Base-by-base conservation (phyloP, 352 stramenopile species). In the Phytophthora ramorum region DNA sequence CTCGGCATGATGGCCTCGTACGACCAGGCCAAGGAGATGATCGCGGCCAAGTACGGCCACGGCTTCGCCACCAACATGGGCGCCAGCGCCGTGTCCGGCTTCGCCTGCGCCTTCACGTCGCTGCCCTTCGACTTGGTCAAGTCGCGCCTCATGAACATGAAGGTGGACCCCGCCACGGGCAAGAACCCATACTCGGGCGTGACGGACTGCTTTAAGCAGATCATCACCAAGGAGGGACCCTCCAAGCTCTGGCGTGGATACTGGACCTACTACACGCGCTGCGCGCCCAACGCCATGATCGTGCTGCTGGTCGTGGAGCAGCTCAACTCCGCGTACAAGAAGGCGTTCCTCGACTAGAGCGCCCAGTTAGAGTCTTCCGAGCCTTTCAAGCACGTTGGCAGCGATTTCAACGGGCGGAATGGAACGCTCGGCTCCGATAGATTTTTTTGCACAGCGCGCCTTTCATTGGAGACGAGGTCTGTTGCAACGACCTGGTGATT, bases 1-100 rank as follows among this genome's bases (percentile, higher is more conserved):
- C 94, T 99, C n/a, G 97, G 97, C 55, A 99, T 99, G 98, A 95
- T 99, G 86, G 97, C 97, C 16, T 99, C 94, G 66, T 99, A 99
- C 76, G 98, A 99, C 83, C 96, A 99, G 83, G 95, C 97, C 20
- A 99, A 99, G 78, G 92, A 98, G 75, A 70, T 88, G 57, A 81
- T 97, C 52, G 65, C 85, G 44, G 67, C 79, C 26, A 57, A 81
- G 51, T 93, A 91, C 58, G 85, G 87, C 61, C 67, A 77, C 47
- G 83, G 85, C 0, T 92, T 95, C 66, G 53, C 80, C n/a, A 98
- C 96, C 28, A 98, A 98, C 71, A 89, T 98, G 28, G 87, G 88
- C 45, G 93, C 97, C 14, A 97, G 92, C 32, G 92, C 93, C 61
- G 85, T 98, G 58, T 98, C 97, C 35, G 98, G 98, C 57, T 99